Base-by-base conservation (phyloP, 108 stramenopile species). In the Fragilariopsis cylindrus region DNA sequence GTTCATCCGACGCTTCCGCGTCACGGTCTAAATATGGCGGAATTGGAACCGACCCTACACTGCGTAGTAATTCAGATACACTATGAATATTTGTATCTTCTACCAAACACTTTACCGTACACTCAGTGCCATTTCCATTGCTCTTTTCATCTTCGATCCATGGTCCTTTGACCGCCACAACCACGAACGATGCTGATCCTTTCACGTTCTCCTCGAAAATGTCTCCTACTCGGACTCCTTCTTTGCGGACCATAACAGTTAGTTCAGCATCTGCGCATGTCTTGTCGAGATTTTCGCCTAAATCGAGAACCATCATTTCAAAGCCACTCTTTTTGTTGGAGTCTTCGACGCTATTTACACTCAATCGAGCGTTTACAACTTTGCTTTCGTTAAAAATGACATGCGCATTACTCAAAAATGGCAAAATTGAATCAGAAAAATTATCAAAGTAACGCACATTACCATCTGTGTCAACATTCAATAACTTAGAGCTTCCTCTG, bases 1-100 rank as follows among this genome's bases (percentile, higher is more conserved):
- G 55, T 58, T 70, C 60, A 67, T 87, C 86, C 21, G 48, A 68
- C 12, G 19, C 54, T 9, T 71, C 83, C 9, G 79, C 62, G 47
- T 71, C 75, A 7, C 86, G 63, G 41, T 80, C 30, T 7, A 87
- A 63, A 79, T 87, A 87, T 3, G 86, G 86, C 5, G 86, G 86
- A 53, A 87, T 79, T n/a, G 86, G 86, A 49, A 80, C 74, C 15
- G 73, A 69, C 5, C 86, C 86, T 6, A 66, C 47, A 4, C 11
- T n/a, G 11, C 56, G 62, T 8, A 86, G 77, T 15, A 84, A 71
- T n/a, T 69, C 69, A n/a, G 49, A 56, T 8, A 86, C 46, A 19
- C 40, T 64, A 57, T 65, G 62, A 19, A 18, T 41, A 46, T 47
- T 79, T 12, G 64, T 39, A 4, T 75, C 45, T 13, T 63, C 43